Evolutionary conservation across 2,329 filamentous ascomycete genomes (phyloP).

Genomic region (Mariannaea sp.): DNA sequence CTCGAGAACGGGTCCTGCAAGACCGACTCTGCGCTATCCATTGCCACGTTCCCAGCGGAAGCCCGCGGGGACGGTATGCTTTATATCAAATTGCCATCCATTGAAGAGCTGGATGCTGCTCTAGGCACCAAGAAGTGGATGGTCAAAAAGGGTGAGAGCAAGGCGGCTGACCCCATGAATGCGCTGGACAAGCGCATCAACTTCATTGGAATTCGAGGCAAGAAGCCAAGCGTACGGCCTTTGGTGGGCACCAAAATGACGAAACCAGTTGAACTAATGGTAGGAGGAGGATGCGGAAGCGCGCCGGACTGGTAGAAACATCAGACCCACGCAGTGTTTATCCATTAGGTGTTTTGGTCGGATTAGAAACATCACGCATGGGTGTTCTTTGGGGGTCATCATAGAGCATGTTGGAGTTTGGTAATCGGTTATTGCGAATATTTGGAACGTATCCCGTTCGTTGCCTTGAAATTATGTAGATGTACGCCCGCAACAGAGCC

Average conservation of each 20-base stretch:
- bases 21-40: slow-evolving; percentile 75
- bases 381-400: neutral
- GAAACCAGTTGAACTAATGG: slow-evolving; percentile 46
- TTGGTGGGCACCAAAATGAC: slow-evolving; percentile 41
- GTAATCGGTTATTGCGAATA: slow-evolving; percentile 21
- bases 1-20: slow-evolving; percentile 73
- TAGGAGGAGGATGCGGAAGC: slow-evolving; percentile 46
- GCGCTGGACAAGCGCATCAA: slow-evolving; percentile 54
- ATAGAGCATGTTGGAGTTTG: slow-evolving; percentile 9
- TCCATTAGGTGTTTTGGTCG: too few relatives aligned
- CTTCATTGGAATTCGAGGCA: slow-evolving; percentile 50
- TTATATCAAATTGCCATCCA: slow-evolving; percentile 78
- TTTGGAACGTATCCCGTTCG: slow-evolving; percentile 18
- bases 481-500: slow-evolving; percentile 16
- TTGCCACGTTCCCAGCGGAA: slow-evolving; percentile 81
- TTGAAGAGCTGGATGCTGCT: slow-evolving; percentile 78
- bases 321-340: too few relatives aligned
- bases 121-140: slow-evolving; percentile 80
- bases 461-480: slow-evolving; percentile 22
- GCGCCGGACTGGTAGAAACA: slow-evolving; percentile 52
- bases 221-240: slow-evolving; percentile 48
- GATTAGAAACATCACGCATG: neutral
- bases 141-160: slow-evolving; percentile 71
- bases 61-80: slow-evolving; percentile 75
- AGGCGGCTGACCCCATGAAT: slow-evolving; percentile 41